A percentile compares a stretch with the other conserved stretches of the same genome.
Evolutionary conservation across 116 monocot genomes (phyloP).

Genomic region (Dioscorea cayenensis): DNA sequence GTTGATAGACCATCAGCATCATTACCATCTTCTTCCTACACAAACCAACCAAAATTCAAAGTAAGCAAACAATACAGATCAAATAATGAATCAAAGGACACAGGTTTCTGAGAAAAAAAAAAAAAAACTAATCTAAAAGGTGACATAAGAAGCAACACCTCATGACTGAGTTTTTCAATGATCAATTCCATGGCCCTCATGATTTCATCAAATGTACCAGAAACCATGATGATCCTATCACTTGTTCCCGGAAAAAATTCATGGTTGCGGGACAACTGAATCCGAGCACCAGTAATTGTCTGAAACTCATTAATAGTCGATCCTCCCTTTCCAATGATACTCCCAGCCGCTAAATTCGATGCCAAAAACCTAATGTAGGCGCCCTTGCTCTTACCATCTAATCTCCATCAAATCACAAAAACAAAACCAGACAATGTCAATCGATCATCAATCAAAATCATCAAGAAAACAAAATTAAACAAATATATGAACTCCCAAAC

Average conservation of each 20-base stretch:
- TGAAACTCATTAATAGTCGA: constrained; percentile 92
- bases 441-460: background rate
- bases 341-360: constrained; percentile 86
- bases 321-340: constrained; percentile 98
- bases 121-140: background rate
- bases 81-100: background rate
- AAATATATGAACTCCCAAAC: background rate
- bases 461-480: background rate
- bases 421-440: too few relatives aligned
- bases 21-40: constrained; percentile 61
- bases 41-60: constrained; percentile 6
- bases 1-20: constrained; percentile 64
- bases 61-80: background rate
- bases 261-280: constrained; percentile 90
- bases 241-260: constrained; percentile 96
- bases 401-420: constrained; percentile 2
- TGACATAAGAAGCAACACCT: constrained; percentile 37
- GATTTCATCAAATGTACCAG: constrained; percentile 70
- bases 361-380: constrained; percentile 83
- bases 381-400: constrained; percentile 76
- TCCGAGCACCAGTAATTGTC: constrained; percentile 90
- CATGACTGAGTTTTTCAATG: constrained; percentile 62
- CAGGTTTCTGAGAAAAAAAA: background rate
- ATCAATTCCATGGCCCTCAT: constrained; percentile 86
- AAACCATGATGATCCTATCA: constrained; percentile 91